Evolutionary conservation across 1,284 basidiomycete genomes (phyloP).

Genomic region (Ustilago curta): DNA sequence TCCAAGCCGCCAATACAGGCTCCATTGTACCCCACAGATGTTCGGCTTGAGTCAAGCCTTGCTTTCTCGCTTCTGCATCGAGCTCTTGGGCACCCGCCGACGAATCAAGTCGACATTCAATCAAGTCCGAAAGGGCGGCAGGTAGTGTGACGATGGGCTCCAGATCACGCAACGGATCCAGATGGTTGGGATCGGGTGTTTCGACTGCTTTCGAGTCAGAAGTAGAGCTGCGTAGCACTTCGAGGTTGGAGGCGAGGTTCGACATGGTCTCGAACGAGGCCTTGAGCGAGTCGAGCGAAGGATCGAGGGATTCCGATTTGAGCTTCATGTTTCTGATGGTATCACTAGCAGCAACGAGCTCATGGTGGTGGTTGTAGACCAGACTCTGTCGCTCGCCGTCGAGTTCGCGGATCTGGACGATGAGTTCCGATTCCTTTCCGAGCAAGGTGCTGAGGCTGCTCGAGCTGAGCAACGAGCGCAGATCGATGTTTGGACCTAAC

Average conservation of each 20-base stretch:
- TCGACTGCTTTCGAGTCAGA: background rate
- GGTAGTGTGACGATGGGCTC: conserved; percentile 57
- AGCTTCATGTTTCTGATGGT: conserved; percentile 78
- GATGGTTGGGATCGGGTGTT: background rate
- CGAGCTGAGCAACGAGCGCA: conserved; percentile 37
- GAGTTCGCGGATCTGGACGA: conserved; percentile 79
- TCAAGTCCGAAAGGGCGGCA: conserved; percentile 40
- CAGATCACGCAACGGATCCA: conserved; percentile 36
- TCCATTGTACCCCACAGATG: conserved; percentile 56
- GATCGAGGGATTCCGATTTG: conserved; percentile 51
- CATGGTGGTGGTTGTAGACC: conserved; percentile 94
- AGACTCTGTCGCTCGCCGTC: conserved; percentile 88
- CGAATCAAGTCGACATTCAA: conserved; percentile 26
- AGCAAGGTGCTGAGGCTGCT: conserved; percentile 53
- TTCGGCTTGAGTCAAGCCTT: conserved; percentile 52
- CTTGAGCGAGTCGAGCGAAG: conserved; percentile 51
- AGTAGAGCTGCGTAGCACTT: conserved; percentile 21
- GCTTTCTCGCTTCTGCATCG: conserved; percentile 15
- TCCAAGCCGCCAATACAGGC: conserved; percentile 55
- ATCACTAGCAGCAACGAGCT: conserved; percentile 89
- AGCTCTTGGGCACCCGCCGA: background rate
- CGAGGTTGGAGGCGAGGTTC: conserved; percentile 43
- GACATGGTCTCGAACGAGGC: conserved; percentile 48
- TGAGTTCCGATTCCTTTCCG: conserved; percentile 46
- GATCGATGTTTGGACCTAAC: conserved; percentile 20